Evolutionary conservation across 352 stramenopile genomes (phyloP).

Genomic region (Pythium graminicola): DNA sequence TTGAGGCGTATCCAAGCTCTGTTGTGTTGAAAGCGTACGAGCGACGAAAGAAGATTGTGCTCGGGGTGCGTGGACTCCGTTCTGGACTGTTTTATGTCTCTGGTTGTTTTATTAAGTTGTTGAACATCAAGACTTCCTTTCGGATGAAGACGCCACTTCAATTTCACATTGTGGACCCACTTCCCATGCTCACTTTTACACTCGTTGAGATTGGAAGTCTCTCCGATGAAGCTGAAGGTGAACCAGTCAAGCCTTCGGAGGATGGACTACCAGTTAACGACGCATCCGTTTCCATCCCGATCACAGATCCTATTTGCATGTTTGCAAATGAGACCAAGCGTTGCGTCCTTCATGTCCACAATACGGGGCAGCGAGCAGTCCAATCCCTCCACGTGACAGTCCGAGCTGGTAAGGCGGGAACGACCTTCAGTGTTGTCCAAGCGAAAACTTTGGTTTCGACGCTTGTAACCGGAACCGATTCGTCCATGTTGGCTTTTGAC

Average conservation of each 20-base stretch:
- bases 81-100: slow-evolving; percentile 36
- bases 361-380: slow-evolving; percentile 38
- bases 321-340: slow-evolving; percentile 59
- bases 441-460: slow-evolving; percentile 3
- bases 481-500: slow-evolving; percentile 3
- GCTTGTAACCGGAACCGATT: not conserved
- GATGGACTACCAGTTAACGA: not conserved
- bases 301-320: slow-evolving; percentile 43
- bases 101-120: slow-evolving; percentile 54
- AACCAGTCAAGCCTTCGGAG: not conserved
- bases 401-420: slow-evolving; percentile 3
- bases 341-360: slow-evolving; percentile 47
- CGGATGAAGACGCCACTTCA: slow-evolving; percentile 20
- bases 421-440: not conserved
- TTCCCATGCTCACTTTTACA: slow-evolving; percentile 43
- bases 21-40: slow-evolving; percentile 50
- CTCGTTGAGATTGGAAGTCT: slow-evolving; percentile 39
- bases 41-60: slow-evolving; percentile 34
- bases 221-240: not conserved
- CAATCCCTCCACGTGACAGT: slow-evolving; percentile 25
- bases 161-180: slow-evolving; percentile 37
- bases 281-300: not conserved
- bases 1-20: slow-evolving; percentile 58
- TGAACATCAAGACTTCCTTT: slow-evolving; percentile 62
- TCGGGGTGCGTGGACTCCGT: slow-evolving; percentile 41